phyloP scores from a whole-genome alignment of 306 rosid genomes.

The Datisca glomerata region DNA sequence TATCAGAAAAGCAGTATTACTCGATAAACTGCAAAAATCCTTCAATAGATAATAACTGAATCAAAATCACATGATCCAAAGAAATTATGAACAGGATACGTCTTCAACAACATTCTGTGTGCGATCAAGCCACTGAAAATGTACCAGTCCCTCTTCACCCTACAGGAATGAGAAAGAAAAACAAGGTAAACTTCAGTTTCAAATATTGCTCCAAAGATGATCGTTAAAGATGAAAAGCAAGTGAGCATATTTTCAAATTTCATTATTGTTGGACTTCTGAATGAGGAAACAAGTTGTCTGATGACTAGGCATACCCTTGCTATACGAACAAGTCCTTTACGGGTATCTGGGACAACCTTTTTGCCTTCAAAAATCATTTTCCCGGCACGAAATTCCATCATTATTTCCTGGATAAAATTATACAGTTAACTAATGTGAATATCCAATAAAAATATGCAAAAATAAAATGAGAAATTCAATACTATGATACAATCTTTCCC shows the following conservation, averaged over 20 bases:
- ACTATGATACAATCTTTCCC: no score
- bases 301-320: constrained; percentile 52
- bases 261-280: no score
- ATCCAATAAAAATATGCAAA: no score
- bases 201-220: no score
- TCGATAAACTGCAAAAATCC: neutral
- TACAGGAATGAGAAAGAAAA: constrained; percentile 25
- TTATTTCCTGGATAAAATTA: constrained; percentile 46
- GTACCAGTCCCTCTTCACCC: constrained; percentile 90
- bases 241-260: no score
- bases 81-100: constrained; percentile 49
- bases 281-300: no score
- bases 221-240: no score
- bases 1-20: no score
- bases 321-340: constrained; percentile 84
- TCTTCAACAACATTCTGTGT: constrained; percentile 64
- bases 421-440: no score
- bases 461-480: no score
- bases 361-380: constrained; percentile 69
- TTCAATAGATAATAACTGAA: neutral
- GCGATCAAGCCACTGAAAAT: constrained; percentile 94
- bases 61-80: neutral
- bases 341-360: constrained; percentile 64
- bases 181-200: constrained; percentile 1
- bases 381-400: constrained; percentile 92